Evolutionary conservation across 2,329 filamentous ascomycete species (phyloP).

Genomic region (Aspergillus sp.): DNA sequence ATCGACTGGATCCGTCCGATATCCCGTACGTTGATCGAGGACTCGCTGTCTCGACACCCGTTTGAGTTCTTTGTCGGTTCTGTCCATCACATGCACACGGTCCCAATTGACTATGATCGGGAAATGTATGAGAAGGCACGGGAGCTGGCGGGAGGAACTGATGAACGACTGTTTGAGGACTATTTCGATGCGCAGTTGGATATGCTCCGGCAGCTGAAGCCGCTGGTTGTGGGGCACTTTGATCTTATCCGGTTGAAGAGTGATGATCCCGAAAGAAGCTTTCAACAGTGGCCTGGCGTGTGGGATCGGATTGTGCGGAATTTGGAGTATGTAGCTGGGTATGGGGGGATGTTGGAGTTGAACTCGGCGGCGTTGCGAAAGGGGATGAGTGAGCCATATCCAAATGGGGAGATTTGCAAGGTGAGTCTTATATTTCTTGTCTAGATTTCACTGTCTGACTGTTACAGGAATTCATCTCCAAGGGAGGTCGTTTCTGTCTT

Average conservation of each 20-base stretch:
- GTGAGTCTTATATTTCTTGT: conserved; percentile 36
- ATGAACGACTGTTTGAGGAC: conserved; percentile 69
- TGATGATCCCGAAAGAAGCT: conserved; percentile 59
- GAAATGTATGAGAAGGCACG: conserved; percentile 63
- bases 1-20: conserved; percentile 81
- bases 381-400: conserved; percentile 87
- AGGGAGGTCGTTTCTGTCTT: conserved; percentile 79
- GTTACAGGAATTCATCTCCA: conserved; percentile 61
- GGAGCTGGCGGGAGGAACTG: conserved; percentile 52
- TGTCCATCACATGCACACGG: conserved; percentile 79
- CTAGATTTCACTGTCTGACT: conserved; percentile 9
- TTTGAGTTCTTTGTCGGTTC: conserved; percentile 92
- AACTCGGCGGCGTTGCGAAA: conserved; percentile 87
- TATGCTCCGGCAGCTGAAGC: conserved; percentile 70
- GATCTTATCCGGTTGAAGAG: conserved; percentile 83
- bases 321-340: conserved; percentile 62
- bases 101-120: conserved; percentile 84
- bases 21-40: conserved; percentile 56
- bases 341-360: conserved; percentile 81
- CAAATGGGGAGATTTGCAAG: conserved; percentile 70
- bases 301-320: conserved; percentile 75
- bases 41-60: conserved; percentile 54
- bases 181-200: conserved; percentile 86
- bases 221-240: conserved; percentile 85
- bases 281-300: conserved; percentile 56